Conservation (phyloP, 2,329 filamentous ascomycete species). For the Ceratocystis diversiconidia region DNA sequence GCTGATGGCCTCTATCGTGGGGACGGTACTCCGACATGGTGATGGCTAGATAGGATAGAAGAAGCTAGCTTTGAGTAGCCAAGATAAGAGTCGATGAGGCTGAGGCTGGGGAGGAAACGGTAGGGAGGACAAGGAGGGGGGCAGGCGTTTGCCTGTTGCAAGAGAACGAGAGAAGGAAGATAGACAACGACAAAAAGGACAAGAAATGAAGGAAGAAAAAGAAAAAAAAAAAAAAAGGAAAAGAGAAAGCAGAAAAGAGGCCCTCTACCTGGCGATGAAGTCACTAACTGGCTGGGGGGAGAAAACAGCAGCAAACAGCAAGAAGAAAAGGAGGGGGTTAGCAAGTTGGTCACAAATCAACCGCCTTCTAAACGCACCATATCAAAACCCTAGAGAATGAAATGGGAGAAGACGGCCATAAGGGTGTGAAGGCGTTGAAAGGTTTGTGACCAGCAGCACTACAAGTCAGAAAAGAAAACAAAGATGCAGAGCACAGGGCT, state of each 20-base stretch:
- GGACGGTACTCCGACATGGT: slow-evolving; percentile 47
- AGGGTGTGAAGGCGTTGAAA: neutral
- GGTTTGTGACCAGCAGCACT: neutral
- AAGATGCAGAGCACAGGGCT: neutral
- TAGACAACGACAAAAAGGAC: neutral
- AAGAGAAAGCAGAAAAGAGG: slow-evolving; percentile 4
- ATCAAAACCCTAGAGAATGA: neutral
- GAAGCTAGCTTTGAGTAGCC: neutral
- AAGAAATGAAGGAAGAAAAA: slow-evolving; percentile 3
- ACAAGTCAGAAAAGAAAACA: neutral
- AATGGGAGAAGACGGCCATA: neutral
- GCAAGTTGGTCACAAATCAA: neutral
- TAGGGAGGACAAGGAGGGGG: neutral
- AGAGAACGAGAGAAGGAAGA: neutral
- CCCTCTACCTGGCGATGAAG: slow-evolving; percentile 1
- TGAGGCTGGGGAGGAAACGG: neutral
- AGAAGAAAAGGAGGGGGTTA: neutral
- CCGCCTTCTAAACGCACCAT: neutral
- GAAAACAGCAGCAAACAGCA: neutral
- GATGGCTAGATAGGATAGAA: slow-evolving; percentile 5
- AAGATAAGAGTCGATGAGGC: neutral
- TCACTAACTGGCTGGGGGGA: neutral
- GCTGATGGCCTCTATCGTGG: slow-evolving; percentile 35
- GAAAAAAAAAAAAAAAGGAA: neutral
- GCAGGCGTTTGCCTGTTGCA: neutral